Conservation (phyloP, 1,284 basidiomycete species). For the Boletus calvinii region DNA sequence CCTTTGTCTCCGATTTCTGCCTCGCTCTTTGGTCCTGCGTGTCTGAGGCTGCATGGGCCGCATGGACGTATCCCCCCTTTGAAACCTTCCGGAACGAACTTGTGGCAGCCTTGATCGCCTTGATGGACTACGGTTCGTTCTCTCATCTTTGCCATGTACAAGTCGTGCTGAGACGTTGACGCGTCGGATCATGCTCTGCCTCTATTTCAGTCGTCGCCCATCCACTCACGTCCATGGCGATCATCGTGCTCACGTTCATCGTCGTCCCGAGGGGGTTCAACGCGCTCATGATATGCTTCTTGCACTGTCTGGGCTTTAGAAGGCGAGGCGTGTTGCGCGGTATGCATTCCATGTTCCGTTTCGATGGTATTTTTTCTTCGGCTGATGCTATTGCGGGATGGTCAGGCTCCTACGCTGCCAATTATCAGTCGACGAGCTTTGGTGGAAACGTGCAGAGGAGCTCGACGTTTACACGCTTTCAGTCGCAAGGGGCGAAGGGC, state of each 20-base stretch:
- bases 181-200: no score
- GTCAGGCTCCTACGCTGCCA: slow-evolving; percentile 13
- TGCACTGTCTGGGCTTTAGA: neutral
- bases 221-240: slow-evolving; percentile 10
- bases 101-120: slow-evolving; percentile 5
- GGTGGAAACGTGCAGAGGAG: slow-evolving; percentile 18
- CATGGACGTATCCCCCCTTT: slow-evolving; percentile 29
- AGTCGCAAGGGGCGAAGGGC: slow-evolving; percentile 13
- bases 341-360: slow-evolving; percentile 2
- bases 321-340: slow-evolving; percentile 11
- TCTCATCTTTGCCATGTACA: neutral
- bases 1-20: slow-evolving; percentile 9
- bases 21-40: slow-evolving; percentile 16
- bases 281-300: neutral
- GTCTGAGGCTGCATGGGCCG: slow-evolving; percentile 7
- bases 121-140: slow-evolving; percentile 21
- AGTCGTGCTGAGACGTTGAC: neutral
- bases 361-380: no score
- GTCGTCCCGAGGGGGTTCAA: slow-evolving; percentile 4
- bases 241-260: slow-evolving; percentile 17
- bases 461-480: slow-evolving; percentile 10
- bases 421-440: slow-evolving; percentile 25
- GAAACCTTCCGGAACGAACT: slow-evolving; percentile 26
- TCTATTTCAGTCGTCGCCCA: slow-evolving; percentile 6
- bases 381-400: neutral